These are phyloP conservation scores for Pyricularia grisea DNA, from an alignment of 2,329 filamentous ascomycete genomes.

Conservation along the genomic window DNA sequence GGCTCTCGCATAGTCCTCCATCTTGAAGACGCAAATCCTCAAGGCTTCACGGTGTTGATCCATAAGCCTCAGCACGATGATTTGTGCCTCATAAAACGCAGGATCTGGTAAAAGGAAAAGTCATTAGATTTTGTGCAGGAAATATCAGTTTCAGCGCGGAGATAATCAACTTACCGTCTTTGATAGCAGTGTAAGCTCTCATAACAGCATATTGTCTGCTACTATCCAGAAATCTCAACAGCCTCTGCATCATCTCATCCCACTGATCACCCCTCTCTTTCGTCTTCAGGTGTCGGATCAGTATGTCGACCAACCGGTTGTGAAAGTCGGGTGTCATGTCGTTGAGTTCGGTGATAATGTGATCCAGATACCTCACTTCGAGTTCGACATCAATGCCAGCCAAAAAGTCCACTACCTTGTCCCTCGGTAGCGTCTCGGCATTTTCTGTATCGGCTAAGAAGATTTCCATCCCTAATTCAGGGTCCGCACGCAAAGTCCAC, in stretches of 20 bases:
- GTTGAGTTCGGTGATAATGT: constrained; percentile 79
- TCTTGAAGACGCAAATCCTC: constrained; percentile 95
- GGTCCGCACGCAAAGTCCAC: constrained; percentile 71
- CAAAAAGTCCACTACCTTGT: constrained; percentile 67
- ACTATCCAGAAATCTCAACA: constrained; percentile 65
- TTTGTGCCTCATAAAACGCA: constrained; percentile 79
- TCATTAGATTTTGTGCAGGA: constrained; percentile 1
- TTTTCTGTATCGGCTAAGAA: constrained; percentile 93
- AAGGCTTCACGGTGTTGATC: constrained; percentile 89
- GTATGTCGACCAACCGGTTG: constrained; percentile 67
- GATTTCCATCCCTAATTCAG: constrained; percentile 77
- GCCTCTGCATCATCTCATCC: constrained; percentile 50
- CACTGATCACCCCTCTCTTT: constrained; percentile 30
- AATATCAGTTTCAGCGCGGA: too few relatives aligned
- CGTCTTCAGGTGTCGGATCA: constrained; percentile 46
- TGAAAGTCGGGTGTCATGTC: constrained; percentile 83
- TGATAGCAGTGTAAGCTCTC: constrained; percentile 66
- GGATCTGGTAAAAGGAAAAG: constrained; percentile 47
- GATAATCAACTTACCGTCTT: constrained; percentile 54
- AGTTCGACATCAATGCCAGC: constrained; percentile 58
- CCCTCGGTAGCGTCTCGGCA: constrained; percentile 76
- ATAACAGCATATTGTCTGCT: constrained; percentile 75
- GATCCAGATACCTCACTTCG: constrained; percentile 77
- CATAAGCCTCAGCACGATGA: constrained; percentile 90
- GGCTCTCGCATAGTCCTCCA: constrained; percentile 78